phyloP scores from a whole-genome alignment of 148 eudicot genomes.

The Dianthus caryophyllus region DNA sequence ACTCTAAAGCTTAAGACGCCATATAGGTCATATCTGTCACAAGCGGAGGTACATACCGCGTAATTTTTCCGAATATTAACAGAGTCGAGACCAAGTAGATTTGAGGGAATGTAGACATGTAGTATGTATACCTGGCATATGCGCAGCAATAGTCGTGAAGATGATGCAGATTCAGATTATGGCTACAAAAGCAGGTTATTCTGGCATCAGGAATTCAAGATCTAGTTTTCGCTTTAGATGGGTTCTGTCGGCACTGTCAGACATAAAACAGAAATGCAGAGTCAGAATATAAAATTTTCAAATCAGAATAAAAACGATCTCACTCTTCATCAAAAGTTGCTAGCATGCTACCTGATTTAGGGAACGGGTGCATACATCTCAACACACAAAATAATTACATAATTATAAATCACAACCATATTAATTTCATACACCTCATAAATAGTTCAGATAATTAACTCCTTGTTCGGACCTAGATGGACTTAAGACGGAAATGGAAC shows the following conservation, averaged over 20 bases:
- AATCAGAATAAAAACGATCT: not conserved
- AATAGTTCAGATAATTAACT: too few species aligned
- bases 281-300: too few species aligned
- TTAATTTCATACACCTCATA: not conserved
- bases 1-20: not conserved
- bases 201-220: constrained; percentile 83
- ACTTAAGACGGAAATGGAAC: not conserved
- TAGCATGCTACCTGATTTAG: constrained; percentile 3
- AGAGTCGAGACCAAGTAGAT: not conserved
- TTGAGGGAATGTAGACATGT: not conserved
- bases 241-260: constrained; percentile 82
- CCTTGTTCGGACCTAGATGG: not conserved
- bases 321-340: not conserved
- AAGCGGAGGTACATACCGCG: not conserved
- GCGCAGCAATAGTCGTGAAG: constrained; percentile 8
- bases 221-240: constrained; percentile 90
- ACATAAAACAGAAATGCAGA: too few species aligned
- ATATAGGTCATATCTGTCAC: not conserved
- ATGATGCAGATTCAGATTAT: not conserved
- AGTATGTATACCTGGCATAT: constrained; percentile 13
- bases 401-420: not conserved
- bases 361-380: not conserved
- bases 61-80: not conserved
- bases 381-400: not conserved
- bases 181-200: constrained; percentile 33